phyloP scores from a whole-genome alignment of 495 filamentous ascomycete species.

The Podospora didyma region DNA sequence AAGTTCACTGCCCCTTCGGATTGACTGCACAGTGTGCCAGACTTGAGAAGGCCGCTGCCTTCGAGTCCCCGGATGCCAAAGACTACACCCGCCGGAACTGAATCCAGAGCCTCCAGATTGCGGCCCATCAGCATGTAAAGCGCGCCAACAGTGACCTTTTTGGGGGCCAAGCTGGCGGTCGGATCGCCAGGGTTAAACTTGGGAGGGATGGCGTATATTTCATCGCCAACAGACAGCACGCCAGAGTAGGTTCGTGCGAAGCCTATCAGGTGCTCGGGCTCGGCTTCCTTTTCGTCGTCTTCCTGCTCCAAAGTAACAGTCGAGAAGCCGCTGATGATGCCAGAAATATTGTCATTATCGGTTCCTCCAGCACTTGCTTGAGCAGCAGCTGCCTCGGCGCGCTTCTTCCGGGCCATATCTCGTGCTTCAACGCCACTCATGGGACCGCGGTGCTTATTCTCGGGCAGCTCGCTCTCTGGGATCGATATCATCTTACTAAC shows the following conservation, averaged over 20 bases:
- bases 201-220: slow-evolving; percentile 82
- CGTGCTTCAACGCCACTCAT: slow-evolving; percentile 86
- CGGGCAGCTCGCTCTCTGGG: slow-evolving; percentile 80
- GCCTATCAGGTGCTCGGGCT: slow-evolving; percentile 85
- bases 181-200: slow-evolving; percentile 85
- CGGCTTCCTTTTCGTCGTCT: slow-evolving; percentile 51
- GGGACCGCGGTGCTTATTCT: slow-evolving; percentile 70
- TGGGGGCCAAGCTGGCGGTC: slow-evolving; percentile 68
- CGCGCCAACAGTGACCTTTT: slow-evolving; percentile 79
- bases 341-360: slow-evolving; percentile 14
- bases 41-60: slow-evolving; percentile 81
- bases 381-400: slow-evolving; percentile 76
- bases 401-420: slow-evolving; percentile 81
- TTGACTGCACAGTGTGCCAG: slow-evolving; percentile 88
- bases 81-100: slow-evolving; percentile 88
- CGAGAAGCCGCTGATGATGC: slow-evolving; percentile 29
- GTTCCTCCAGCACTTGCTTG: slow-evolving; percentile 44
- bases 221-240: slow-evolving; percentile 82
- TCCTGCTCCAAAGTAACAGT: slow-evolving; percentile 44
- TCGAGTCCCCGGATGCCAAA: slow-evolving; percentile 95
- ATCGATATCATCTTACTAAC: slow-evolving; percentile 98
- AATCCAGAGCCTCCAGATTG: slow-evolving; percentile 74
- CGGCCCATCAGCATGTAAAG: slow-evolving; percentile 97
- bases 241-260: slow-evolving; percentile 94
- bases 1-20: slow-evolving; percentile 87